phyloP scores from a whole-genome alignment of 108 stramenopile species.

The Aurantiochytrium sp. region DNA sequence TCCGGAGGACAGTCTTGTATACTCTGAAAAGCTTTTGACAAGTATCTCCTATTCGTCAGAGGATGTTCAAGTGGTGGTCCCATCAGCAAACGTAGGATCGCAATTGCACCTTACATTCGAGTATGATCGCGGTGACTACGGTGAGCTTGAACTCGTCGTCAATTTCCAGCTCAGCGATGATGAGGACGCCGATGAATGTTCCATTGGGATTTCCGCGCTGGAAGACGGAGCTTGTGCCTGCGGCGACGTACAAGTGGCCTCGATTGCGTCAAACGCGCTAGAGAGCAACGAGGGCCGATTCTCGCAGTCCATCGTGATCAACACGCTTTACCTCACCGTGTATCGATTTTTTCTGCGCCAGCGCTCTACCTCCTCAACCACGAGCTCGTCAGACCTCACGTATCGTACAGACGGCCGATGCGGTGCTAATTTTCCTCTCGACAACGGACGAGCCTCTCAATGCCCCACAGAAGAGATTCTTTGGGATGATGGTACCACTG shows the following conservation, averaged over 20 bases:
- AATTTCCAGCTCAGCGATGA: background rate
- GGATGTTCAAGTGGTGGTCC: background rate
- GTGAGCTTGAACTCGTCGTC: background rate
- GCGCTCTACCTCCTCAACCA: background rate
- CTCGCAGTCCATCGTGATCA: background rate
- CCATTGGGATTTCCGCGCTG: background rate
- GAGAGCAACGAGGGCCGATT: background rate
- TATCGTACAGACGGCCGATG: slow-evolving; percentile 9
- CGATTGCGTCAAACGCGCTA: background rate
- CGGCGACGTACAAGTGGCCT: background rate
- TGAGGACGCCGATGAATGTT: background rate
- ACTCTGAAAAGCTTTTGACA: too few species aligned
- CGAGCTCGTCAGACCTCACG: background rate
- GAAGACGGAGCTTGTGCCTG: background rate
- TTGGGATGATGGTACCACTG: slow-evolving; percentile 9
- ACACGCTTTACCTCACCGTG: background rate
- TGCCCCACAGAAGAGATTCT: slow-evolving; percentile 10
- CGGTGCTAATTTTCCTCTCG: background rate
- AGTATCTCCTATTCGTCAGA: background rate
- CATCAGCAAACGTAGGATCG: background rate
- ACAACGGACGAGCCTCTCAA: background rate
- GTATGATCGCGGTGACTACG: background rate
- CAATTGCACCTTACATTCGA: background rate
- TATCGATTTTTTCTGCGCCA: background rate
- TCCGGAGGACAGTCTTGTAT: too few species aligned